Base-by-base conservation (phyloP, 495 filamentous ascomycete genomes). In the Chaetomium fimeti region DNA sequence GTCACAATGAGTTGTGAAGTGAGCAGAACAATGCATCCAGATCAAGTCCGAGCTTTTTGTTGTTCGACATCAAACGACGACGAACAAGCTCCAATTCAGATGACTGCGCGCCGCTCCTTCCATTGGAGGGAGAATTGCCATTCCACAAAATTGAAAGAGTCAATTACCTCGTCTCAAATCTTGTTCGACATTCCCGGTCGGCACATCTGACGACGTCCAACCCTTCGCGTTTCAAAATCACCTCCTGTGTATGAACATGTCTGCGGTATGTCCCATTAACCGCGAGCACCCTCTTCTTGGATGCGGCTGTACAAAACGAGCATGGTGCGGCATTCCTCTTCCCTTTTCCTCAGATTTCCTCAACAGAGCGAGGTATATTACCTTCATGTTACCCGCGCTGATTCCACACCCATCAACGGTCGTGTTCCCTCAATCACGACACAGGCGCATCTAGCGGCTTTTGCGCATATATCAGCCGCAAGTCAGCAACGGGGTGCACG, bases 401-500 rank as follows among this genome's bases (percentile, higher is more conserved):
- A 11, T 40, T 40, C 1, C 13, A 43, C 18, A 18, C 13, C n/a
- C n/a, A n/a, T n/a, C n/a, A n/a, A n/a, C n/a, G n/a, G n/a, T n/a
- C n/a, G n/a, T n/a, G n/a, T 43, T 16, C 5, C 40, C 40, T 18
- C 24, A 25, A 49, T 20, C 57, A 52, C 32, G 5, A 28, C n/a
- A 20, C 48, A n/a, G 18, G 0, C n/a, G 42, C 25, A 24, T 68
- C 51, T 40, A 65, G 63, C 3, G 74, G 74, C 68, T 76, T 76
- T 56, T 66, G 71, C 22, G 69, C 74, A n/a, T 69, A 76, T 6
- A 76, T 69, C 2, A 68, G 45, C 13, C 72, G 69, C 63, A 67
- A 57, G 18, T 60, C 48, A 28, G 69, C 62, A 28, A 59, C 45
- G 4, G 49, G 15, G 43, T 72, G 70, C 13, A 64, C 36, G 12